Base-by-base conservation (phyloP, 1,139 yeast species). In the Citeromyces siamensis region DNA sequence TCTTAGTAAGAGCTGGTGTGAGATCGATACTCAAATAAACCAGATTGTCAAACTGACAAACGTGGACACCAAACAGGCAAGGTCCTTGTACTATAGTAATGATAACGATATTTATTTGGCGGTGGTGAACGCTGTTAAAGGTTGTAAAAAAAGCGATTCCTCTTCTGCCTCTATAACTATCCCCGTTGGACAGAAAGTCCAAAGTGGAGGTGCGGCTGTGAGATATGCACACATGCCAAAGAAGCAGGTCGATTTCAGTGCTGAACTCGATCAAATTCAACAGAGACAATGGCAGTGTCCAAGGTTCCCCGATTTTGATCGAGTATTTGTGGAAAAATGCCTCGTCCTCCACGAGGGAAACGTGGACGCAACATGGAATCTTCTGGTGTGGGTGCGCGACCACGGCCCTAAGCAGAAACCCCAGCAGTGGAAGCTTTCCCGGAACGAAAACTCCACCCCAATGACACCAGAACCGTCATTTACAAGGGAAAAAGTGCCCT, bases 1-100 rank as follows among this genome's bases (percentile, higher is more conserved):
- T 7, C n/a, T 10, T 6, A 33, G 19, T 16, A 33, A 33, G 14
- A 20, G 19, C 14, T 33, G 35, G 35, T 20, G n/a, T n/a, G 35
- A 33, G 16, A 23, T 33, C 10, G 35, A 33, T 4, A 3, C 9
- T 6, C 26, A 33, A 13, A 23, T 33, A 4, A n/a, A 21, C 16
- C n/a, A 23, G 8, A 23, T 33, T 20, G 28, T 23, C 10, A 23
- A 19, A 19, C 27, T 33, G 4, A 33, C 27, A 5, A 19, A 19
- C 6, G 10, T 23, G 17, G 10, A 26, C 2, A 12, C 26, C 6
- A 19, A 21, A 13, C 27, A 33, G 10, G 35, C 35, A 9, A 19
- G 27, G 22, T 20, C 22, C 6, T 20, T 20, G 17, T 33, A 26
- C 17, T 26, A 6, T 26, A 26, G 31, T 12, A 26, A 26, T 10